Conservation (phyloP, 306 rosid species). For the Vigna mungo region DNA sequence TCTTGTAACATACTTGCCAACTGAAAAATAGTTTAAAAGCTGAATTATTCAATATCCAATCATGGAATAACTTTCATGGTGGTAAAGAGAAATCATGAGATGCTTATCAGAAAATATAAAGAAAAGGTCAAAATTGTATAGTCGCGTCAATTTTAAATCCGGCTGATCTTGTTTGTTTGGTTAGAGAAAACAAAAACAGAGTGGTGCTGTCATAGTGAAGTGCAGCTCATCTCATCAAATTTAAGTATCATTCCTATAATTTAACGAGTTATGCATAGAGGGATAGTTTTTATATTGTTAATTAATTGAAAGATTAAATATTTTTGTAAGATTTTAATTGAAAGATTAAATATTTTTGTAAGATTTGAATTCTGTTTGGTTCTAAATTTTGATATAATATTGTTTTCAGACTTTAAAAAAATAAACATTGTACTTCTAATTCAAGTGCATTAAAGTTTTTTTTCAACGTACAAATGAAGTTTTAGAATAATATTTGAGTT, state of each 20-base stretch:
- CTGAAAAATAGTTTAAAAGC: neutral
- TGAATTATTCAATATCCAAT: neutral
- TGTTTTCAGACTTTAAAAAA: too few species aligned
- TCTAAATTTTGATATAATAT: too few species aligned
- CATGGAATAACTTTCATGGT: neutral
- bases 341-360: too few species aligned
- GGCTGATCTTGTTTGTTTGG: neutral
- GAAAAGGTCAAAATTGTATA: neutral
- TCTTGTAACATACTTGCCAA: neutral
- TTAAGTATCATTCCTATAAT: neutral
- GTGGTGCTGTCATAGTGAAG: neutral
- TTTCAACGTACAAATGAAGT: too few species aligned
- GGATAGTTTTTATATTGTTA: neutral
- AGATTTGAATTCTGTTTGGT: too few species aligned
- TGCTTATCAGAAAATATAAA: neutral
- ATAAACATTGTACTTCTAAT: too few species aligned
- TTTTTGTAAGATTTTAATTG: too few species aligned
- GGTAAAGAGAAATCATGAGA: neutral
- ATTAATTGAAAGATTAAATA: neutral
- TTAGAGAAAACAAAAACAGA: neutral
- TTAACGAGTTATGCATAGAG: neutral
- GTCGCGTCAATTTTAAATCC: neutral
- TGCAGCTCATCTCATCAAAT: neutral
- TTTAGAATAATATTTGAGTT: fast-evolving
- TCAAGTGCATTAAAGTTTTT: too few species aligned